Percentiles rank a stretch among this genome's conserved stretches.
phyloP scores from a whole-genome alignment of 2,329 filamentous ascomycete genomes.

The Lizonia empirigonia region DNA sequence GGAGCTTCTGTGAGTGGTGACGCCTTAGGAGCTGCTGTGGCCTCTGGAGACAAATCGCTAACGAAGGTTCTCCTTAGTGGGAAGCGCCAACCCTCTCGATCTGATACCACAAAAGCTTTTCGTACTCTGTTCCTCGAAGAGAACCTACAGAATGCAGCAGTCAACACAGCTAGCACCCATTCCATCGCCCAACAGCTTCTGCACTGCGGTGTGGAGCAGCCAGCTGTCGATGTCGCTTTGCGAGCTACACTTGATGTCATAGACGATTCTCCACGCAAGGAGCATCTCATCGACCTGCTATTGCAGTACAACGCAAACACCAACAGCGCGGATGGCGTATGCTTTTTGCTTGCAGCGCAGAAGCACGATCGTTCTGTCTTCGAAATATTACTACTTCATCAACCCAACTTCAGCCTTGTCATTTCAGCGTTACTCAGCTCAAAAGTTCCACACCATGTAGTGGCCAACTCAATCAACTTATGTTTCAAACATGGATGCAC shows the following conservation, averaged over 20 bases:
- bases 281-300: conserved; percentile 30
- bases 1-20: conserved; percentile 58
- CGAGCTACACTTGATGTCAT: conserved; percentile 26
- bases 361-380: conserved; percentile 28
- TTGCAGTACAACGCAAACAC: conserved; percentile 38
- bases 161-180: conserved; percentile 1
- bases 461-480: conserved; percentile 54
- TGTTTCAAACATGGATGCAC: conserved; percentile 59
- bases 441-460: conserved; percentile 54
- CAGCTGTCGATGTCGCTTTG: conserved; percentile 36
- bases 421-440: conserved; percentile 64
- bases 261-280: conserved; percentile 12
- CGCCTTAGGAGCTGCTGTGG: conserved; percentile 61
- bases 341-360: conserved; percentile 40
- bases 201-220: conserved; percentile 33
- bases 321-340: conserved; percentile 38
- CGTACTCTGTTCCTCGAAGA: conserved; percentile 32
- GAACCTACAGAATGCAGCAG: not conserved
- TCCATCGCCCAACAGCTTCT: conserved; percentile 36
- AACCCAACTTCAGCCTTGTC: conserved; percentile 58
- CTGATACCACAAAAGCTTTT: conserved; percentile 37
- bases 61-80: conserved; percentile 57
- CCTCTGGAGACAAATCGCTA: conserved; percentile 57
- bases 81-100: conserved; percentile 33
- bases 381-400: conserved; percentile 43